phyloP scores from a whole-genome alignment of 176 grass and related monocot species.

The Hyparrhenia diplandra region DNA sequence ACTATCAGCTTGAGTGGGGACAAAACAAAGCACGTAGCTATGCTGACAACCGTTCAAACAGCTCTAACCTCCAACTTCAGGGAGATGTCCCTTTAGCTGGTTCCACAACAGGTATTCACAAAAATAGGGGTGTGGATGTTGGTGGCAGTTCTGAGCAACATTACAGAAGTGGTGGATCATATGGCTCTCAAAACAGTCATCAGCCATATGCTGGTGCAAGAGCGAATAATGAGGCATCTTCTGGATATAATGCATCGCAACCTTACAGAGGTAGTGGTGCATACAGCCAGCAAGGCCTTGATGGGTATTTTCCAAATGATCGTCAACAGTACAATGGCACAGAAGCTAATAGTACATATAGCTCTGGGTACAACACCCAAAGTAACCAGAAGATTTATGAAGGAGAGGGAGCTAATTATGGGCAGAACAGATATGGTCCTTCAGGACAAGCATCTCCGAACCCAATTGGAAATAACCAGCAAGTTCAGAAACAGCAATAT shows the following conservation, averaged over 20 bases:
- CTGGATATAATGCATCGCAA: constrained; percentile 25
- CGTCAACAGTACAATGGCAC: constrained; percentile 13
- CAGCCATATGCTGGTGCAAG: constrained; percentile 29
- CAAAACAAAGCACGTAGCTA: constrained; percentile 1
- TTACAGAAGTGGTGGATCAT: constrained; percentile 31
- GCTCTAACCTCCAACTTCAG: background rate
- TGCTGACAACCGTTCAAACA: background rate
- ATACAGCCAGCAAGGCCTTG: constrained; percentile 16
- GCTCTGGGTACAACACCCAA: constrained; percentile 21
- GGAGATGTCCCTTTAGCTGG: constrained; percentile 20
- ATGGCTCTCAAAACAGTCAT: constrained; percentile 25
- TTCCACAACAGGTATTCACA: constrained; percentile 1
- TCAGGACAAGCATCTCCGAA: constrained; percentile 28
- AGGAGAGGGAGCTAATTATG: constrained; percentile 2
- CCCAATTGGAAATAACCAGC: constrained; percentile 30
- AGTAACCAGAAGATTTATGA: constrained; percentile 28
- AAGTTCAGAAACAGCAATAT: constrained; percentile 29
- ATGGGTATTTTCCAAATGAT: constrained; percentile 4
- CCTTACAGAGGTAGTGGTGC: constrained; percentile 25
- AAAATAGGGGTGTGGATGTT: constrained; percentile 13
- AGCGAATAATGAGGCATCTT: constrained; percentile 14
- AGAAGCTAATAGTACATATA: constrained; percentile 28
- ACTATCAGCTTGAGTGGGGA: constrained; percentile 22
- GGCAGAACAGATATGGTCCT: constrained; percentile 26
- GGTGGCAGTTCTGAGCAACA: constrained; percentile 3